These are phyloP conservation scores for Talaromyces sp. DNA, from an alignment of 2,329 filamentous ascomycete species.

Conservation along the genomic window DNA sequence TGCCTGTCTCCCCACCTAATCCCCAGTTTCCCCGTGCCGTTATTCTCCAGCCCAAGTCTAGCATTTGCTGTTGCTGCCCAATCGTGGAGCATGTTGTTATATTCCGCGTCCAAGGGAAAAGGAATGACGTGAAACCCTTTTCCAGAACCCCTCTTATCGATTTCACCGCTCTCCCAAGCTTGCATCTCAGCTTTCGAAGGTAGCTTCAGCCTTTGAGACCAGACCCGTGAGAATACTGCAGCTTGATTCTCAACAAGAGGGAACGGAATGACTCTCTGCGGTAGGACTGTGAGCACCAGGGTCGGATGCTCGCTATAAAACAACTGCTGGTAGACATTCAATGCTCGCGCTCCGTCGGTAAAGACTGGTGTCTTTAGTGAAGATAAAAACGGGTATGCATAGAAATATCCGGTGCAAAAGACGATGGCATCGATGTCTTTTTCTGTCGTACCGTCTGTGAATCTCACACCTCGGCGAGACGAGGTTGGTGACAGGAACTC, in stretches of 20 bases:
- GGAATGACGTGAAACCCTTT: constrained; percentile 52
- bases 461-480: constrained; percentile 57
- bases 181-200: constrained; percentile 63
- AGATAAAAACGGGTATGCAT: constrained; percentile 69
- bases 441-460: constrained; percentile 63
- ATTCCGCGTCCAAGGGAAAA: constrained; percentile 45
- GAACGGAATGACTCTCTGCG: constrained; percentile 82
- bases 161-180: constrained; percentile 55
- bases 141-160: constrained; percentile 42
- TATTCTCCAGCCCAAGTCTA: constrained; percentile 34
- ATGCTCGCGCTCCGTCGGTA: constrained; percentile 64
- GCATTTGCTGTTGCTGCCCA: constrained; percentile 35
- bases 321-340: constrained; percentile 73
- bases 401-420: constrained; percentile 88
- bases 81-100: constrained; percentile 40
- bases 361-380: constrained; percentile 53
- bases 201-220: constrained; percentile 64
- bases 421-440: constrained; percentile 67
- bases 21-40: constrained; percentile 59
- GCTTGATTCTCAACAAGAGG: constrained; percentile 74
- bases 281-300: constrained; percentile 69
- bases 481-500: constrained; percentile 50
- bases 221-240: constrained; percentile 70
- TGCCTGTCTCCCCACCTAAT: constrained; percentile 67
- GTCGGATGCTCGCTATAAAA: constrained; percentile 73